These are phyloP conservation scores for Musa schizocarpa DNA, from an alignment of 176 grass and related monocot species.

Conservation along the genomic window DNA sequence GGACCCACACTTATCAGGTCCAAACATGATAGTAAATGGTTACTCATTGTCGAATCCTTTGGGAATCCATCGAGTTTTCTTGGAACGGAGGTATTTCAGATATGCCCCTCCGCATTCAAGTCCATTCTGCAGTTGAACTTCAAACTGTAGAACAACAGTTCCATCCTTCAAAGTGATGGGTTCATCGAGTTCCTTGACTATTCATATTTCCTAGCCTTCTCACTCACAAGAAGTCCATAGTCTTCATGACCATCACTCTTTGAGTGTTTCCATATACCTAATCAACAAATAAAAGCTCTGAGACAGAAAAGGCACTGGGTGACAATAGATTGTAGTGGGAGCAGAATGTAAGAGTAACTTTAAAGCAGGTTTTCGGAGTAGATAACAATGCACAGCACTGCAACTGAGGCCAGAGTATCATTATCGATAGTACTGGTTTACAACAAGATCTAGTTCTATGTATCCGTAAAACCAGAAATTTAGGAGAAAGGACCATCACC, in stretches of 20 bases:
- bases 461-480: no score
- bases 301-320: neutral
- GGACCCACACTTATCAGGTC: slow-evolving; percentile 95
- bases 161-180: slow-evolving; percentile 69
- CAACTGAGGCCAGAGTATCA: no score
- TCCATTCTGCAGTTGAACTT: slow-evolving; percentile 87
- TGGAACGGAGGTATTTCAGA: slow-evolving; percentile 72
- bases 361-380: neutral
- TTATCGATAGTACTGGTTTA: no score
- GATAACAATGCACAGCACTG: no score
- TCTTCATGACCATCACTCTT: slow-evolving; percentile 94
- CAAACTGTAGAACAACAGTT: slow-evolving; percentile 70
- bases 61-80: slow-evolving; percentile 49
- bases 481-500: no score
- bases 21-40: slow-evolving; percentile 94
- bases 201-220: slow-evolving; percentile 74
- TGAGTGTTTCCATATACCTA: slow-evolving; percentile 84
- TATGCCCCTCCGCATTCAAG: slow-evolving; percentile 95
- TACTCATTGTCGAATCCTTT: slow-evolving; percentile 84
- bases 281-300: slow-evolving; percentile 1
- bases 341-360: neutral
- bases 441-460: no score
- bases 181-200: slow-evolving; percentile 73
- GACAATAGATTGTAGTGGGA: neutral
- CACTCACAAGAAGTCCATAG: slow-evolving; percentile 75